Conservation (phyloP, 805 yeast genomes). For the Wickerhamiella occidentalis region DNA sequence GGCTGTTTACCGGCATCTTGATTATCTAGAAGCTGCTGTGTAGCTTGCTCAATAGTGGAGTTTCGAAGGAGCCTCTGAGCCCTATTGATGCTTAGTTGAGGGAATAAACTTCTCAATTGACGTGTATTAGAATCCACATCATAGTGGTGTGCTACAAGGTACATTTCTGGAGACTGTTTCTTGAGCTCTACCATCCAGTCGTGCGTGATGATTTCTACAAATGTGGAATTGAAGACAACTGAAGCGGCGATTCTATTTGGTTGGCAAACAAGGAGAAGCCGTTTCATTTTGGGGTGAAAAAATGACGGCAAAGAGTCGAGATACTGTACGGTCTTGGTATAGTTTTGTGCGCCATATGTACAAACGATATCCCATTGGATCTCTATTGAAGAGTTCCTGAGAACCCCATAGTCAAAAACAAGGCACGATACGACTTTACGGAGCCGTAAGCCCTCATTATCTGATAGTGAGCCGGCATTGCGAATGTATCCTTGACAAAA, state of each 20-base stretch:
- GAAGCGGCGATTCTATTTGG: constrained; percentile 3
- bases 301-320: constrained; percentile 5
- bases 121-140: neutral
- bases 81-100: neutral
- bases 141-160: constrained; percentile 2
- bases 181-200: constrained; percentile 4
- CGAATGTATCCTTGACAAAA: constrained; percentile 5
- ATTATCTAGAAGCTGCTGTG: constrained; percentile 4
- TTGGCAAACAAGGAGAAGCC: constrained; percentile 1
- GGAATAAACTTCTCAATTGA: constrained; percentile 4
- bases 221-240: neutral
- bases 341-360: constrained; percentile 5
- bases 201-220: neutral
- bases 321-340: neutral
- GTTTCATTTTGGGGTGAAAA: constrained; percentile 6
- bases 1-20: neutral
- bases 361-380: constrained; percentile 6
- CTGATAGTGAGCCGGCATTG: neutral
- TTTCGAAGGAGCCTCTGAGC: constrained; percentile 5
- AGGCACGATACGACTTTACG: neutral
- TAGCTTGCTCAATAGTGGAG: constrained; percentile 2
- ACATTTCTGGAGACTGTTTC: neutral
- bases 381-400: constrained; percentile 9
- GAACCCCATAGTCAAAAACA: neutral
- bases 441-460: neutral